phyloP scores from a whole-genome alignment of 169 alveolate genomes.

The Babesia divergens region DNA sequence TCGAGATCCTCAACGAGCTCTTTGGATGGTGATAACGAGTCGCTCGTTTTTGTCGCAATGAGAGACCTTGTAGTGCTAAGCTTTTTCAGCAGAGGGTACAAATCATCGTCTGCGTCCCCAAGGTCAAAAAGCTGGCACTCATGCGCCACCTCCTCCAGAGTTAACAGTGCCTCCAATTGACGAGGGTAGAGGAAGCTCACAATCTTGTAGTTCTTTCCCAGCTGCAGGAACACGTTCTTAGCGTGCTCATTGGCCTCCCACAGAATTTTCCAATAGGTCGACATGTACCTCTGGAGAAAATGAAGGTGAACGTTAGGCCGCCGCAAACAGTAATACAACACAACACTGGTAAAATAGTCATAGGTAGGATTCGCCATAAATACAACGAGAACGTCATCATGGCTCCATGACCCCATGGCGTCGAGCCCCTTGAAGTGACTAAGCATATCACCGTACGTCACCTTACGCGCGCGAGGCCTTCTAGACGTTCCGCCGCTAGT shows the following conservation, averaged over 20 bases:
- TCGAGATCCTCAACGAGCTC: constrained; percentile 4
- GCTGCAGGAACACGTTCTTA: constrained; percentile 53
- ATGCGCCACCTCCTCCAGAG: constrained; percentile 59
- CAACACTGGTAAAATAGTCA: constrained; percentile 47
- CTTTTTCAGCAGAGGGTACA: neutral
- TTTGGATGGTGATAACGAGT: neutral
- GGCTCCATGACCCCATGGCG: constrained; percentile 46
- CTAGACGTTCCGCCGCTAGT: constrained; percentile 13
- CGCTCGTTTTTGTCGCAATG: neutral
- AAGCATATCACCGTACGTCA: constrained; percentile 53
- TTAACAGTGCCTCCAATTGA: constrained; percentile 60
- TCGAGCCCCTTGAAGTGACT: constrained; percentile 43
- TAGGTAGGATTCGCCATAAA: constrained; percentile 65
- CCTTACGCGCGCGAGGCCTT: constrained; percentile 43
- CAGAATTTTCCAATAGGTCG: constrained; percentile 66
- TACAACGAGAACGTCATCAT: constrained; percentile 44
- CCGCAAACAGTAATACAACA: constrained; percentile 48
- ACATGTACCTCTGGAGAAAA: constrained; percentile 63
- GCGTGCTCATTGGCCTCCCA: constrained; percentile 69
- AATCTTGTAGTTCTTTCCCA: constrained; percentile 58
- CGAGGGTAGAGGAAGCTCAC: constrained; percentile 53
- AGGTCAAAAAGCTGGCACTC: constrained; percentile 21
- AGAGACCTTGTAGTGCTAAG: neutral
- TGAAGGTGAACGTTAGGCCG: constrained; percentile 56
- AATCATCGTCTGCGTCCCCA: neutral